Base-by-base conservation (phyloP, 371 early-diverging fungal species). In the Mucor racemosus region DNA sequence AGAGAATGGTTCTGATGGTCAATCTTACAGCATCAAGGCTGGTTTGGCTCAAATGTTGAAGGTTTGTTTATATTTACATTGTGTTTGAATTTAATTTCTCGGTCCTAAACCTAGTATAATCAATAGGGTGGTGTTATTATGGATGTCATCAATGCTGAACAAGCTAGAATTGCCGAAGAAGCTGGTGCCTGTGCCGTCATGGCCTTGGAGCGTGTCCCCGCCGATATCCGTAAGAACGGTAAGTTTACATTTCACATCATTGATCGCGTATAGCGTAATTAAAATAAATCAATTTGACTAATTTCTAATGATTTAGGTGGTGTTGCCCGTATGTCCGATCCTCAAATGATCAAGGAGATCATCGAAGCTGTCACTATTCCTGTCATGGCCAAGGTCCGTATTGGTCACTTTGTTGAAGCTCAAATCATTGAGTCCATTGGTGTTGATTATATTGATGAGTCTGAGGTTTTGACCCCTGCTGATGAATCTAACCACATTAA, bases 361-460 rank as follows among this genome's bases (percentile, higher is more conserved):
- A 92, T 91, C 68, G 90, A 79, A 40, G 96, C 97, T 40, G 99
- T 98, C 64, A 93, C 97, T 36, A 96, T 98, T 78, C 99, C 99
- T 36, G 97, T 98, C 68, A 97, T 98, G 97, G 99, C 97, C 79
- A 97, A 97, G 86, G 95, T 93, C 81, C 93, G 99, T 74, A 97
- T 98, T 71, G 99, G 99, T 62, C 99, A 98, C 90, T 93, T 97
- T 87, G 97, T 98, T 68, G 99, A 98, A 81, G 99, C 97, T 36
- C 91, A 96, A 86, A 94, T 97, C 81, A 86, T 98, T 62, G 88
- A 97, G 78, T 86, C 90, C 53, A 84, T 98, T 62, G 94, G 91
- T 71, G 87, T 97, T 62, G 97, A 97, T 78, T 97, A 94, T 81
- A 96, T 97, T 85, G 97, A 97, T 74, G 99, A 98, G 84, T 92